Base-by-base conservation (phyloP, 164 flowering plant species). In the Nymphaea colorata region DNA sequence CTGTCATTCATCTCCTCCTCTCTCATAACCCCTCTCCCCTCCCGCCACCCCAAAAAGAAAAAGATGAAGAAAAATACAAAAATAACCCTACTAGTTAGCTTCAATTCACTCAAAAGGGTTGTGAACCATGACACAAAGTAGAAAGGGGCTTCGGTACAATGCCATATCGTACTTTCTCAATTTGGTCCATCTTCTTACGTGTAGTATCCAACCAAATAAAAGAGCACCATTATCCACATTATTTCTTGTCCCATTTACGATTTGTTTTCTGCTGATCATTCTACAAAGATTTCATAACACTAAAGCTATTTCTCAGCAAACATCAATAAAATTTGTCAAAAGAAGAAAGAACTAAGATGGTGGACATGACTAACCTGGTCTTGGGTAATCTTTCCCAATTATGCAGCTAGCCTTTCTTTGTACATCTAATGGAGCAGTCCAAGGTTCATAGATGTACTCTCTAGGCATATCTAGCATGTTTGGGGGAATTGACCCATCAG, bases 401-500 rank as follows among this genome's bases (percentile, higher is more conserved):
- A 89, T 84, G 81, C 98, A 93, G 41, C 88, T 87, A 43, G 96
- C 96, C 80, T 85, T 91, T 6, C 47, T 77, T 77, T 93, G 98
- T 66, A 93, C 75, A 76, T 80, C 79, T 61, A 77, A 45, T 11
- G 98, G 98, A 64, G 98, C 98, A 68, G 90, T 89, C 98, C 98
- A 91, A 45, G 98, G 97, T 78, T 91, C 98, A 73, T 93, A 93
- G 43, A 93, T 91, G 71, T 87, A 89, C 79, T 91, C 85, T 81
- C 86, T 82, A 14, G 97, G 98, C 95, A 93, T 93, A 79, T 87
- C 97, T 93, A 80, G 36, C 25, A 74, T 42, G 36, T 45, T 36
- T 45, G 53, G 10, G 53, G 7, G 53, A 45, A 45, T 45, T 45
- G 10, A 45, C 10, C 10, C 53, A 45, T 25, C 18, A 16, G 5